Conservation (phyloP, 305 asterid genomes). For the Euphrasia arctica region DNA sequence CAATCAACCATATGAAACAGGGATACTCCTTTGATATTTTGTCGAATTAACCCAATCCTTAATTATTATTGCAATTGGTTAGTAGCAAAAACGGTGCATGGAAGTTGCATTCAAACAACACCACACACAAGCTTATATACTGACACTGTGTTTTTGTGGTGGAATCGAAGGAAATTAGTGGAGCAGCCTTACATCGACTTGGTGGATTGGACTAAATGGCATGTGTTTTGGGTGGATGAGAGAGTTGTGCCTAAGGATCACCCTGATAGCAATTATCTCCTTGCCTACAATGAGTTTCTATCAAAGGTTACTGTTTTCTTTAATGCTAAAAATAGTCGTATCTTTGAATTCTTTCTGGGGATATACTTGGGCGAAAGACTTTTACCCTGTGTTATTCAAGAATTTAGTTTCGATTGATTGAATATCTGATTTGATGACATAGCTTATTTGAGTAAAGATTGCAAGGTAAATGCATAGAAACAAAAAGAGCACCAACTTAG, state of each 20-base stretch:
- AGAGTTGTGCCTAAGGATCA: slow-evolving; percentile 65
- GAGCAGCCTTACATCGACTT: slow-evolving; percentile 54
- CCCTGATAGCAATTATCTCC: slow-evolving; percentile 72
- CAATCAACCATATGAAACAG: neutral
- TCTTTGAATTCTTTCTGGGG: neutral
- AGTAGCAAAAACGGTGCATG: neutral
- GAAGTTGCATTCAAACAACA: neutral
- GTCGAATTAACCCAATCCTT: neutral
- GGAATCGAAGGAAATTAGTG: slow-evolving; percentile 49
- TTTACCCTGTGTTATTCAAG: neutral
- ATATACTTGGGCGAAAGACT: slow-evolving; percentile 4
- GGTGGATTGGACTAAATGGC: slow-evolving; percentile 88
- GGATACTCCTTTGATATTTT: neutral
- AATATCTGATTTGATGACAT: slow-evolving; percentile 10
- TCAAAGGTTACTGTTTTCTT: slow-evolving; percentile 44
- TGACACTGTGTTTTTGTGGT: slow-evolving; percentile 25
- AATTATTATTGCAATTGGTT: neutral
- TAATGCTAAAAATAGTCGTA: neutral
- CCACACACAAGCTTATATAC: neutral
- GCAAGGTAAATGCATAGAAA: slow-evolving; percentile 9
- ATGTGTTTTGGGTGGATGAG: slow-evolving; percentile 82
- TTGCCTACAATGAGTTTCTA: slow-evolving; percentile 60
- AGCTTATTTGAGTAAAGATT: neutral
- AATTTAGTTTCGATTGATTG: neutral
- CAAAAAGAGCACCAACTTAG: neutral